Evolutionary conservation across 768 basidiomycete genomes (phyloP), one percentile per base, ranked within the genome.

Genomic region (Collybia sp.): DNA sequence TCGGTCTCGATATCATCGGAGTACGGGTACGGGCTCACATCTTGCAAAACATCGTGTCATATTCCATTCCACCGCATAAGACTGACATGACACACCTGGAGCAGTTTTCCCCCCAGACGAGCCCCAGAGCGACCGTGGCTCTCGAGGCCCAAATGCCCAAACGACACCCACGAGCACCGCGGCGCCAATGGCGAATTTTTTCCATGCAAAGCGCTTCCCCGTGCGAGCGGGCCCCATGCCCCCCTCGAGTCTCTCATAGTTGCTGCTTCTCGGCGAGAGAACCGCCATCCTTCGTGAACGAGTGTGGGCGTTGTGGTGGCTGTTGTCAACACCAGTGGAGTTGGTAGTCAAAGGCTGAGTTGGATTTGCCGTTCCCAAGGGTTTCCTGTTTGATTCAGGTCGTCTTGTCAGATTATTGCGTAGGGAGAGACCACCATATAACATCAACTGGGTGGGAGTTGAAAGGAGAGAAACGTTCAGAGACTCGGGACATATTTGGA

Each of bases 111-210:
- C 25, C 8, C 25, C 25, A 25, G 25, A 25, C 25, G 25, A 25
- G 46, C 46, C 45, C 50, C 54, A 52, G 6, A 53, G 52, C 12
- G 43, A 61, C 62, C 56, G 34, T 58, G 64, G 3, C 55, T 52
- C 52, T 45, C 55, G 36, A 39, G 86, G 85, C 6, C 79, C 78
- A 60, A 87, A 78, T 45, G 88, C 65, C 73, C 80, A 90, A 19
- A 89, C 76, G 37, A 86, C 57, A 8, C 66, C 72, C 47, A 88
- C 66, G 38, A 87, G 59, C 1, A 79, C 60, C 1, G 61, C 71
- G 43, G 79, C 82, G 2, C 71, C 83, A 6, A 87, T 59, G 2
- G 75, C 78, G 45, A 87, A 74, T 66, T 79, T 85, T 62, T 80
- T 87, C 86, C 86, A 88, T 15, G 60, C 69, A 48, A 73, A 70